Conservation (phyloP, 139 green algal genomes). For the Bryopsis sp. region DNA sequence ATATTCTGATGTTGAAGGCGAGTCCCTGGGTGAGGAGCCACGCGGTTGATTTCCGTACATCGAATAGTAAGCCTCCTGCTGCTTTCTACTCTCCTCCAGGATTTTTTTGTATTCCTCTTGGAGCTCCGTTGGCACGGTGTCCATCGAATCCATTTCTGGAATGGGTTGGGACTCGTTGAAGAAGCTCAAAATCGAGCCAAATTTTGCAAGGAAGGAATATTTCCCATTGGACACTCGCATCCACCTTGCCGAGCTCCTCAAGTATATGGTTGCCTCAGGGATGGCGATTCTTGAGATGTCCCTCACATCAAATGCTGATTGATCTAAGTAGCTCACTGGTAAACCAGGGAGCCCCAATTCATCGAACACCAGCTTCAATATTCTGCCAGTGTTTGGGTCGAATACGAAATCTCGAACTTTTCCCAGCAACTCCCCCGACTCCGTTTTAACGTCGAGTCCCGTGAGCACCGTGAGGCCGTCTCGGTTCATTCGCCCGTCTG, state of each 20-base stretch:
- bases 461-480: background rate
- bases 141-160: background rate
- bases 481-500: background rate
- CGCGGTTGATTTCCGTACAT: too few relatives aligned
- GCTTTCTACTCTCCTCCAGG: conserved; percentile 7
- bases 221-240: background rate
- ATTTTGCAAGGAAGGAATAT: conserved; percentile 12
- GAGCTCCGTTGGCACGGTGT: background rate
- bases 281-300: conserved; percentile 11
- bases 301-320: background rate
- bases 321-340: background rate
- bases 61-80: conserved; percentile 12
- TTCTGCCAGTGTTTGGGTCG: conserved; percentile 1
- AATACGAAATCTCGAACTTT: background rate
- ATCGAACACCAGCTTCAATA: conserved; percentile 9
- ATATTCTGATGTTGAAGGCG: too few relatives aligned
- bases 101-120: conserved; percentile 10
- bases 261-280: background rate
- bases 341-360: background rate
- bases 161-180: background rate
- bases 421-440: background rate
- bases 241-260: background rate
- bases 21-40: too few relatives aligned
- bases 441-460: background rate
- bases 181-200: background rate